Base-by-base conservation (phyloP, 257 asterid genomes). In the Solanum tacnaense region DNA sequence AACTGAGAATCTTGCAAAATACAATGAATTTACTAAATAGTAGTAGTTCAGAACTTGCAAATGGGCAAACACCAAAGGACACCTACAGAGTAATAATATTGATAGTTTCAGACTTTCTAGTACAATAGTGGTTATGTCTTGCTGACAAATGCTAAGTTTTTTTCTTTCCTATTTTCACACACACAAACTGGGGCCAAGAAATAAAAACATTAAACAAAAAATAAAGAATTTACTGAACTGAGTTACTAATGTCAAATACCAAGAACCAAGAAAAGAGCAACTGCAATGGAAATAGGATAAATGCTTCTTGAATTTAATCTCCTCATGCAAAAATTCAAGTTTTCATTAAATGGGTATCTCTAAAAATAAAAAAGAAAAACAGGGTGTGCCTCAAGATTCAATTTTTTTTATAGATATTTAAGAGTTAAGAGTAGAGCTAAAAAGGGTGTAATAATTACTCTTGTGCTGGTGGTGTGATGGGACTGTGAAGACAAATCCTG, bases 181-280 rank as follows among this genome's bases (percentile, higher is more conserved):
- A 65, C 12, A 39, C 73, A 27, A 56, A 70, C 41, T 86, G 38
- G 84, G 87, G 67, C 84, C 85, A 81, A 58, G 56, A 46, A 72
- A 29, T 87, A 68, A 79, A 49, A 58, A 16, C 20, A 38, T 67
- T n/a, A 5, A 6, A 9, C 3, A 23, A 2, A 36, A 11, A 5
- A 68, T 29, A 29, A 76, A 9, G 13, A 76, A 39, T 39, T 8
- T 44, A 79, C 38, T n/a, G 29, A 18, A 56, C 10, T 56, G 65
- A 56, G 65, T 20, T 56, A 60, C 62, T 56, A 91, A 94, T 94
- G 98, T 86, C 88, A 88, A 94, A 85, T 91, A 92, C 91, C 96
- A 89, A 95, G 94, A 89, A 92, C 90, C 88, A 91, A 88, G 87
- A 39, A 78, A 87, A 87, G 70, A 73, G 56, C 38, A 87, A 39